A percentile compares a stretch with the other conserved stretches of the same genome.
Conservation (phyloP, 306 rosid species). For the Begonia masoniana region DNA sequence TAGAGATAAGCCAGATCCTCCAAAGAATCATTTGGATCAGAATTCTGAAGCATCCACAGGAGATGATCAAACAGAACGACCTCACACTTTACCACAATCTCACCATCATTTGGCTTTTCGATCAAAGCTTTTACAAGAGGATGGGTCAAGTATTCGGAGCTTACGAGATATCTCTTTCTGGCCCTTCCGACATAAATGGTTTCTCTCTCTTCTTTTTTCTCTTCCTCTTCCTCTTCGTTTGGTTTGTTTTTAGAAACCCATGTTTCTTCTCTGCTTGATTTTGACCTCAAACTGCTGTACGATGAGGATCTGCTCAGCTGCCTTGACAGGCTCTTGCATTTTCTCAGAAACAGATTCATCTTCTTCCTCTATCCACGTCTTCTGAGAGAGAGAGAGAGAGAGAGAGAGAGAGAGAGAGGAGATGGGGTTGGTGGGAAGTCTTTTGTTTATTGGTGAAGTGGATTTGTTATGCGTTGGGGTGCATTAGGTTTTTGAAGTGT, state of each 20-base stretch:
- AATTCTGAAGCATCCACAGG: slow-evolving; percentile 81
- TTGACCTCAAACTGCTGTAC: slow-evolving; percentile 57
- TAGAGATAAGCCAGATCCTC: slow-evolving; percentile 86
- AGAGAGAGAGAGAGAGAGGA: no score
- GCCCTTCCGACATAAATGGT: slow-evolving; percentile 67
- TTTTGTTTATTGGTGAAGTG: no score
- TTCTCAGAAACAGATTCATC: slow-evolving; percentile 50
- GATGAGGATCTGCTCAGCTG: slow-evolving; percentile 74
- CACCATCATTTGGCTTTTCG: slow-evolving; percentile 31
- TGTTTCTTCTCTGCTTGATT: slow-evolving; percentile 43
- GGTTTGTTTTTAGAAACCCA: slow-evolving; percentile 14
- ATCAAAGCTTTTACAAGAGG: slow-evolving; percentile 64
- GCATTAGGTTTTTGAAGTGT: no score
- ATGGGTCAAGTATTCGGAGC: slow-evolving; percentile 45
- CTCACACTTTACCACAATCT: slow-evolving; percentile 56
- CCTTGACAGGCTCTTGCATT: slow-evolving; percentile 81
- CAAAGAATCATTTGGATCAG: slow-evolving; percentile 68
- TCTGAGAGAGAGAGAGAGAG: slow-evolving; percentile 1
- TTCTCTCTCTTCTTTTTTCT: slow-evolving; percentile 13
- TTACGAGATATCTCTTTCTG: slow-evolving; percentile 56
- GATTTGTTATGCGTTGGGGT: no score
- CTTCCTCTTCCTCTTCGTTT: slow-evolving; percentile 5
- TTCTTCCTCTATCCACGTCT: slow-evolving; percentile 30
- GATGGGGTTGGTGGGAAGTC: no score
- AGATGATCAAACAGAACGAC: slow-evolving; percentile 88